Evolutionary conservation across 1,139 yeast genomes (phyloP).

Genomic region (Sugiyamaella castrensis): DNA sequence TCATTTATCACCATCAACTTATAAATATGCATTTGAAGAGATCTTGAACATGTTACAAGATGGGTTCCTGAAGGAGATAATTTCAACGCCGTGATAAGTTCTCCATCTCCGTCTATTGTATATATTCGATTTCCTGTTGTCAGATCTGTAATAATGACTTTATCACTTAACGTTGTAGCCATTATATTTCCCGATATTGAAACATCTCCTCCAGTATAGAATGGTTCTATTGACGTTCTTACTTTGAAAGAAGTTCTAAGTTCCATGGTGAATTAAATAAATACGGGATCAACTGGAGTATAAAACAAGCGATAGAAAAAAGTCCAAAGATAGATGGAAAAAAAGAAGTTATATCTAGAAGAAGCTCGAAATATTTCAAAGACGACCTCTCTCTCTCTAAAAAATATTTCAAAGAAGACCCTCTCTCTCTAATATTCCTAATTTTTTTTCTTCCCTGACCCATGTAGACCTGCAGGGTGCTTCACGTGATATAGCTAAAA

Average conservation of each 20-base stretch:
- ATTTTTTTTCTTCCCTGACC: conserved; percentile 32
- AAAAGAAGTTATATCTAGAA: too few species aligned
- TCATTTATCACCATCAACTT: conserved; percentile 35
- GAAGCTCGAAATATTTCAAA: too few species aligned
- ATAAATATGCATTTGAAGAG: conserved; percentile 74
- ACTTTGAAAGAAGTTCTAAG: conserved; percentile 7
- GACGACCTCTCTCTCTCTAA: too few species aligned
- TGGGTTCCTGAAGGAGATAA: conserved; percentile 72
- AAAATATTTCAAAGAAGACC: too few species aligned
- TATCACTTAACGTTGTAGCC: conserved; percentile 79
- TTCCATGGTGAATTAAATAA: conserved; percentile 4
- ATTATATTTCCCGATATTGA: conserved; percentile 61
- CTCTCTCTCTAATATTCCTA: too few species aligned
- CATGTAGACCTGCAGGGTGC: not conserved
- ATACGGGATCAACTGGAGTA: too few species aligned
- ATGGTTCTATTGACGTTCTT: conserved; percentile 51
- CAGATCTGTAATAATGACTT: conserved; percentile 66
- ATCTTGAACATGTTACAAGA: conserved; percentile 74
- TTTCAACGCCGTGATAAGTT: conserved; percentile 67
- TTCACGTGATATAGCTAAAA: not conserved
- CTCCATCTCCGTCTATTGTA: conserved; percentile 81
- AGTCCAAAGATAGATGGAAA: too few species aligned
- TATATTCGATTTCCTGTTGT: conserved; percentile 56
- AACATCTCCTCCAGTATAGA: conserved; percentile 84
- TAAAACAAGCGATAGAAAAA: too few species aligned